These are phyloP conservation scores for Pseudogymnoascus sp. DNA, from an alignment of 2,329 filamentous ascomycete species.

Conservation along the genomic window DNA sequence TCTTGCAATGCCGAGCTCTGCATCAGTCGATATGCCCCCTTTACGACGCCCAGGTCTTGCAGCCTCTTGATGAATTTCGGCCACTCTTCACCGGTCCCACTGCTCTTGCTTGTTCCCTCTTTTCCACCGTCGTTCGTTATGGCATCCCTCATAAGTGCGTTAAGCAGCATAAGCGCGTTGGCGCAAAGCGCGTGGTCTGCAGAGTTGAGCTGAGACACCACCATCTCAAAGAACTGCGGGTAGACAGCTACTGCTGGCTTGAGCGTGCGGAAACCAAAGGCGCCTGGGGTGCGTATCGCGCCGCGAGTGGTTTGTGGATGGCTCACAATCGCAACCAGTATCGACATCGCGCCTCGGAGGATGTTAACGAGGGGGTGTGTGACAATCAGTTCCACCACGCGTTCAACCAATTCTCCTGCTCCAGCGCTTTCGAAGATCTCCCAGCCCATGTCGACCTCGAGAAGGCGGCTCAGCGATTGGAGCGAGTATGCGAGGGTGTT, in stretches of 20 bases:
- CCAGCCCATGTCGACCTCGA: conserved; percentile 98
- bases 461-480: conserved; percentile 74
- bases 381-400: conserved; percentile 86
- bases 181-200: conserved; percentile 93
- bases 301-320: conserved; percentile 57
- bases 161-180: conserved; percentile 90
- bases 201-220: conserved; percentile 83
- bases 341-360: conserved; percentile 90
- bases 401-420: conserved; percentile 58
- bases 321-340: conserved; percentile 85
- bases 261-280: conserved; percentile 81
- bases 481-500: conserved; percentile 95
- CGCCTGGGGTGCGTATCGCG: conserved; percentile 44
- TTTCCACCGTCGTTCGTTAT: conserved; percentile 54
- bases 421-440: conserved; percentile 64
- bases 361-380: conserved; percentile 96
- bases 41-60: conserved; percentile 88
- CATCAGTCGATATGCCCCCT: conserved; percentile 87
- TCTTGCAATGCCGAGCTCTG: conserved; percentile 89
- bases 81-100: conserved; percentile 62
- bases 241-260: conserved; percentile 87
- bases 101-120: conserved; percentile 26
- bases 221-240: conserved; percentile 88
- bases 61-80: conserved; percentile 88
- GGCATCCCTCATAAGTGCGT: conserved; percentile 87